These are phyloP conservation scores for Quercus tomentella DNA, from an alignment of 331 rosid genomes.

Conservation along the genomic window DNA sequence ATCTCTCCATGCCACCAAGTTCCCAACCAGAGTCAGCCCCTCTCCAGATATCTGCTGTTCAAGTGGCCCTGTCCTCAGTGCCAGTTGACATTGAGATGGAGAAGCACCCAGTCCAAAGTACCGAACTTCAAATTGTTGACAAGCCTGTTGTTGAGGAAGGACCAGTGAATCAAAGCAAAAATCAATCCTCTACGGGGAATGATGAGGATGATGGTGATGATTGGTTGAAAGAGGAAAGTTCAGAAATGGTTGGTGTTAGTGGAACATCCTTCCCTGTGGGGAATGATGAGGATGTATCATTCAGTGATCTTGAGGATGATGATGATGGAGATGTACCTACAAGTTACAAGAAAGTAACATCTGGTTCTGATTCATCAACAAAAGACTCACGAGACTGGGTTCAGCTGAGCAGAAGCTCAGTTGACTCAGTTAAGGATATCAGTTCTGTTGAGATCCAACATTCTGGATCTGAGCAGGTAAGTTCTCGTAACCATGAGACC, in stretches of 20 bases:
- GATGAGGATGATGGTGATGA: conserved; percentile 90
- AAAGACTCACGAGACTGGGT: conserved; percentile 95
- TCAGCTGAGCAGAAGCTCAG: conserved; percentile 67
- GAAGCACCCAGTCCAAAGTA: conserved; percentile 49
- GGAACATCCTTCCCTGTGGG: conserved; percentile 53
- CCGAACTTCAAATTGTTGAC: conserved; percentile 48
- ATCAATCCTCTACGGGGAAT: conserved; percentile 40
- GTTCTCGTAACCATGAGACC: conserved; percentile 44
- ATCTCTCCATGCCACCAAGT: conserved; percentile 49
- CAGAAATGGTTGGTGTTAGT: conserved; percentile 69
- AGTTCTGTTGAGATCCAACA: conserved; percentile 42
- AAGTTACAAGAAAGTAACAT: conserved; percentile 53
- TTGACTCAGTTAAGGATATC: conserved; percentile 61
- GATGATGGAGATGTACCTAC: conserved; percentile 60
- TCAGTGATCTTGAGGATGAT: conserved; percentile 99
- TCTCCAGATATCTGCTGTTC: conserved; percentile 30
- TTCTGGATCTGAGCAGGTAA: conserved; percentile 57
- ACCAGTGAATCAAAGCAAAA: conserved; percentile 26
- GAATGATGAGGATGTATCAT: conserved; percentile 88
- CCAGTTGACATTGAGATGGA: conserved; percentile 47
- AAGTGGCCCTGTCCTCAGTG: conserved; percentile 31
- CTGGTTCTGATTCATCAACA: conserved; percentile 83
- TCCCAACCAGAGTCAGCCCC: conserved; percentile 39
- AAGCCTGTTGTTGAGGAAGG: conserved; percentile 57
- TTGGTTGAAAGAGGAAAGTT: conserved; percentile 90